Percentiles rank a stretch among this genome's conserved stretches.
These are phyloP conservation scores for Cladochytrium replicatum DNA, from an alignment of 192 early-diverging fungal species.

Conservation along the genomic window DNA sequence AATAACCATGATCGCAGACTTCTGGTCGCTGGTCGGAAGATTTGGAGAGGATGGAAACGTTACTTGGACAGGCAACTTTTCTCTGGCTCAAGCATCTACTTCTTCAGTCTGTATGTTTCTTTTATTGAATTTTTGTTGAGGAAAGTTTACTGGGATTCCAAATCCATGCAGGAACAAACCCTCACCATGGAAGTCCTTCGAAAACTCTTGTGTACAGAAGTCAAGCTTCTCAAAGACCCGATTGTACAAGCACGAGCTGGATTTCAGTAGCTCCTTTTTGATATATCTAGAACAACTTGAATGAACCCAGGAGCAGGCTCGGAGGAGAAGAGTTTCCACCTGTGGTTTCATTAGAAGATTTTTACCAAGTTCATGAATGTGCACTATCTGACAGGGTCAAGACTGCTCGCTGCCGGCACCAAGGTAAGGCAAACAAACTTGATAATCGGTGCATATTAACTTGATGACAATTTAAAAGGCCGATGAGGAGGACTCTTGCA, in stretches of 20 bases:
- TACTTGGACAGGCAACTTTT: conserved; percentile 22
- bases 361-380: conserved; percentile 36
- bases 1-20: no score
- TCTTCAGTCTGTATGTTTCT: conserved; percentile 22
- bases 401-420: conserved; percentile 26
- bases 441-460: not conserved
- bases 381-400: conserved; percentile 39
- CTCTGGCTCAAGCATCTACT: conserved; percentile 23
- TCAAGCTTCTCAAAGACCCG: conserved; percentile 32
- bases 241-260: conserved; percentile 27
- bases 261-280: conserved; percentile 23
- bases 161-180: conserved; percentile 28
- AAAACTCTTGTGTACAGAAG: conserved; percentile 34
- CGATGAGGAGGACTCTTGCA: conserved; percentile 34
- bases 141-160: not conserved
- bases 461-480: conserved; percentile 26
- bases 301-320: conserved; percentile 18
- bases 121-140: no score
- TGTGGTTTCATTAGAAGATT: conserved; percentile 36
- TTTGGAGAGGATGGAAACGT: conserved; percentile 22
- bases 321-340: conserved; percentile 36
- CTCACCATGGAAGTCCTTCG: conserved; percentile 32
- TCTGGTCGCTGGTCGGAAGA: no score
- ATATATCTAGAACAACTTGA: not conserved
- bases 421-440: conserved; percentile 8